Conservation (phyloP, 2,329 filamentous ascomycete genomes). For the Sclerotinia glacialis region DNA sequence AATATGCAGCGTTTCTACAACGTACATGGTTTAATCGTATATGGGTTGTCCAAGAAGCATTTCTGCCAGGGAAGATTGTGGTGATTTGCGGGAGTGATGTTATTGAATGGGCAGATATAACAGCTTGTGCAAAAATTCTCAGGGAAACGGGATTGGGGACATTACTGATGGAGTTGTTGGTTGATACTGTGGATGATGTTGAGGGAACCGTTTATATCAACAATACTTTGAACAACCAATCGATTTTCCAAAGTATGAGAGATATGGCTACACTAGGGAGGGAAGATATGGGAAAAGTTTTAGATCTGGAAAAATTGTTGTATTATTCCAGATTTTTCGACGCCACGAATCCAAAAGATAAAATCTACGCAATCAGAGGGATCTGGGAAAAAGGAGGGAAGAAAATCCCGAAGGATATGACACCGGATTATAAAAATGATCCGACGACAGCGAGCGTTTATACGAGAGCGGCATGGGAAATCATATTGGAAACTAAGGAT, state of each 20-base stretch:
- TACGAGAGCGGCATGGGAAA: conserved; percentile 21
- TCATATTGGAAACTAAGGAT: conserved; percentile 23
- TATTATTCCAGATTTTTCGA: conserved; percentile 24
- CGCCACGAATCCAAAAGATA: conserved; percentile 23
- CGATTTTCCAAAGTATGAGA: conserved; percentile 22
- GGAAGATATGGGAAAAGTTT: background rate
- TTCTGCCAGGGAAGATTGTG: conserved; percentile 15
- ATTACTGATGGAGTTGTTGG: conserved; percentile 18
- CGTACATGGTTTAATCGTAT: conserved; percentile 25
- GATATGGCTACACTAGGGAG: background rate
- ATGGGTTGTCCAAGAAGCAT: conserved; percentile 27
- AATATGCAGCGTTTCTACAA: conserved; percentile 24
- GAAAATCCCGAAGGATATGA: conserved; percentile 9
- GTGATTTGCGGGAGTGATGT: conserved; percentile 18
- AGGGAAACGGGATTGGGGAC: conserved; percentile 21
- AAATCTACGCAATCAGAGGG: conserved; percentile 23
- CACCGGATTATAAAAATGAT: conserved; percentile 11
- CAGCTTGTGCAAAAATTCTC: conserved; percentile 19
- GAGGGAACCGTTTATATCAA: conserved; percentile 16
- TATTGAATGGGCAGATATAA: conserved; percentile 20
- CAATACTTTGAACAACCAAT: conserved; percentile 24
- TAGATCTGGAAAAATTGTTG: conserved; percentile 24
- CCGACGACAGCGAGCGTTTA: conserved; percentile 15
- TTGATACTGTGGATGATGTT: conserved; percentile 8
- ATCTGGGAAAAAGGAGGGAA: conserved; percentile 24